Evolutionary conservation across 352 stramenopile species (phyloP).

Genomic region (Phytophthora agathidicida): DNA sequence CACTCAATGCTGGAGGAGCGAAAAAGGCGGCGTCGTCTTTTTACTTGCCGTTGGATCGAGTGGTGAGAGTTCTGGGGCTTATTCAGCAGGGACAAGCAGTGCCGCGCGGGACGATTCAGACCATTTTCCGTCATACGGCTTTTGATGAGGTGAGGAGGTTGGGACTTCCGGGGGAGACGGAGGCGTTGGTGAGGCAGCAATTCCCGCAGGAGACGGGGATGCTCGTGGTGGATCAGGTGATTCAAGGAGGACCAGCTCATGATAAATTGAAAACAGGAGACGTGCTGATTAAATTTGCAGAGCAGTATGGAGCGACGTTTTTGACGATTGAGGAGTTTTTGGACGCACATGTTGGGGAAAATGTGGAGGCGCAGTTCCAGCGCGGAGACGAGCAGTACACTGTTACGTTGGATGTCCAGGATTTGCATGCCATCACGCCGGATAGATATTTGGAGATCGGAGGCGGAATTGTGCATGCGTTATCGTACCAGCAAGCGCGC

Average conservation of each 20-base stretch:
- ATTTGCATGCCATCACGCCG: conserved; percentile 87
- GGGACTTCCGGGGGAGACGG: conserved; percentile 69
- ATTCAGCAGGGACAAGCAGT: conserved; percentile 65
- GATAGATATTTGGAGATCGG: conserved; percentile 86
- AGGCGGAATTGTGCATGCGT: conserved; percentile 85
- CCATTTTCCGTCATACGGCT: conserved; percentile 88
- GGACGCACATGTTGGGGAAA: conserved; percentile 72
- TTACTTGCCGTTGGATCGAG: conserved; percentile 89
- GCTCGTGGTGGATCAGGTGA: conserved; percentile 89
- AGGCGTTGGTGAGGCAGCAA: conserved; percentile 67
- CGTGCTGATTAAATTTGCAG: conserved; percentile 85
- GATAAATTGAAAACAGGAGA: conserved; percentile 84
- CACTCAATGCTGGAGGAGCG: conserved; percentile 90
- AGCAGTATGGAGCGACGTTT: conserved; percentile 82
- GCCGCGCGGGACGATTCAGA: conserved; percentile 85
- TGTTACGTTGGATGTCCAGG: conserved; percentile 55
- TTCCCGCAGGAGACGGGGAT: conserved; percentile 89
- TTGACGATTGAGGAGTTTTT: conserved; percentile 80
- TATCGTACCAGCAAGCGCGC: conserved; percentile 89
- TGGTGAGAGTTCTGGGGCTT: conserved; percentile 76
- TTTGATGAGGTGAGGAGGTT: conserved; percentile 91
- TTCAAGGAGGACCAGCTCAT: conserved; percentile 80
- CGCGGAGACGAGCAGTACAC: conserved; percentile 65
- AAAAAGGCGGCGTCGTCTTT: conserved; percentile 90
- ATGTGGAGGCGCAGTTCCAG: conserved; percentile 76